These are phyloP conservation scores for Aegilops umbellulata DNA, from an alignment of 176 grass and related monocot species.

Conservation along the genomic window DNA sequence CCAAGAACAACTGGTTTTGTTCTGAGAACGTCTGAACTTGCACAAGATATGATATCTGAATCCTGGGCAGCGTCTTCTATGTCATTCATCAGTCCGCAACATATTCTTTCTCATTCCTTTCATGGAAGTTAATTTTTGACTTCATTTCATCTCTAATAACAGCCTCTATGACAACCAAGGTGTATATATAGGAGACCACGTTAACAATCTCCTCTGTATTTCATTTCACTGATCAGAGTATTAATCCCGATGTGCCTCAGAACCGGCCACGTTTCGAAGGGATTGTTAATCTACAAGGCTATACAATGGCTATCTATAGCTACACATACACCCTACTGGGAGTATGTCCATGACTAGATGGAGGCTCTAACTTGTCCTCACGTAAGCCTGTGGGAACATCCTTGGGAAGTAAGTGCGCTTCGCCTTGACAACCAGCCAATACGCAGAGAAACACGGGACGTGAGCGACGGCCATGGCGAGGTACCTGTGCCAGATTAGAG, in stretches of 20 bases:
- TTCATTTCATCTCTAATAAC: neutral
- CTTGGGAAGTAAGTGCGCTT: constrained; percentile 60
- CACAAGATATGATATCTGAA: neutral
- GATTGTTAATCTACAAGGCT: neutral
- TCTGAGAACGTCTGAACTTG: neutral
- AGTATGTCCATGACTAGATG: neutral
- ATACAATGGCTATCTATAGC: constrained; percentile 13
- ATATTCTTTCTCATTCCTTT: neutral
- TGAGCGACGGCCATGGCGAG: constrained; percentile 72
- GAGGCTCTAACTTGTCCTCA: constrained; percentile 35
- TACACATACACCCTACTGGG: neutral
- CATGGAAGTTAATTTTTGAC: neutral
- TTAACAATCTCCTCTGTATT: neutral
- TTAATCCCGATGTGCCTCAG: neutral
- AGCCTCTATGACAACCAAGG: neutral
- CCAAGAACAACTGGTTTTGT: neutral
- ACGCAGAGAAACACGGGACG: constrained; percentile 73
- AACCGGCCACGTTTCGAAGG: neutral
- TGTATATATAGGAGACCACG: neutral
- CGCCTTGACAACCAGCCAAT: constrained; percentile 64
- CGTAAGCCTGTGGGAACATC: constrained; percentile 61
- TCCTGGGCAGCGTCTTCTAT: neutral
- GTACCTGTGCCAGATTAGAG: constrained; percentile 48
- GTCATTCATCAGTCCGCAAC: neutral
- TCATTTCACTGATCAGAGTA: constrained; percentile 12